Conservation (phyloP, 441 rosid species). For the Mallotus repandus region DNA sequence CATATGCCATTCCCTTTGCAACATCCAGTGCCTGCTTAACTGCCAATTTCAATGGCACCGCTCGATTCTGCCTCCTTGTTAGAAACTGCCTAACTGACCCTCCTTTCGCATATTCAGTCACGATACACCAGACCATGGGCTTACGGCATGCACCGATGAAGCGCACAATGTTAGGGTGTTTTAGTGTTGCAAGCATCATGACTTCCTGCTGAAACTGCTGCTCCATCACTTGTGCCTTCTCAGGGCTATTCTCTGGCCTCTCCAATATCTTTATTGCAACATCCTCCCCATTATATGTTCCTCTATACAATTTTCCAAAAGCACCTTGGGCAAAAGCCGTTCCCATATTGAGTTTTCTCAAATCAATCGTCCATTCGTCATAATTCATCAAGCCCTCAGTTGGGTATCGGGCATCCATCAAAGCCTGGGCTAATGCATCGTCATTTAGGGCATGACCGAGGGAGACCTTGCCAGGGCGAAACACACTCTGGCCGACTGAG, state of each 20-base stretch:
- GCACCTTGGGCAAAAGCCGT: conserved; percentile 97
- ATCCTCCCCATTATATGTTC: conserved; percentile 89
- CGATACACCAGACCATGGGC: conserved; percentile 96
- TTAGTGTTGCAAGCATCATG: conserved; percentile 84
- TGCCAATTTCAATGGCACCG: conserved; percentile 85
- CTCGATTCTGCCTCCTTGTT: conserved; percentile 72
- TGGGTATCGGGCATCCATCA: conserved; percentile 65
- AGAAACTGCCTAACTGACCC: conserved; percentile 93
- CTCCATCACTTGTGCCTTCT: conserved; percentile 76
- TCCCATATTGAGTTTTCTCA: conserved; percentile 87
- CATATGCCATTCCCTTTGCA: conserved; percentile 95
- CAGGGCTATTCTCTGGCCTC: conserved; percentile 73
- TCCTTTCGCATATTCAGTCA: conserved; percentile 94
- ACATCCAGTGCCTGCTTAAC: conserved; percentile 95
- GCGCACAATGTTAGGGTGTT: conserved; percentile 87
- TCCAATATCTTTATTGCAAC: conserved; percentile 89
- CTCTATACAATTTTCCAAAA: conserved; percentile 89
- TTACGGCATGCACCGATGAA: conserved; percentile 92
- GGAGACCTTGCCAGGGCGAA: conserved; percentile 68
- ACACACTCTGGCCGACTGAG: conserved; percentile 69
- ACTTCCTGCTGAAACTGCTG: conserved; percentile 98
- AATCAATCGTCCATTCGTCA: conserved; percentile 90
- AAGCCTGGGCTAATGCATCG: conserved; percentile 80
- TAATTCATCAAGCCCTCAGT: conserved; percentile 64
- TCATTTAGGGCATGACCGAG: conserved; percentile 74